phyloP scores from a whole-genome alignment of 495 filamentous ascomycete genomes.

The Aspergillus homomorphus region DNA sequence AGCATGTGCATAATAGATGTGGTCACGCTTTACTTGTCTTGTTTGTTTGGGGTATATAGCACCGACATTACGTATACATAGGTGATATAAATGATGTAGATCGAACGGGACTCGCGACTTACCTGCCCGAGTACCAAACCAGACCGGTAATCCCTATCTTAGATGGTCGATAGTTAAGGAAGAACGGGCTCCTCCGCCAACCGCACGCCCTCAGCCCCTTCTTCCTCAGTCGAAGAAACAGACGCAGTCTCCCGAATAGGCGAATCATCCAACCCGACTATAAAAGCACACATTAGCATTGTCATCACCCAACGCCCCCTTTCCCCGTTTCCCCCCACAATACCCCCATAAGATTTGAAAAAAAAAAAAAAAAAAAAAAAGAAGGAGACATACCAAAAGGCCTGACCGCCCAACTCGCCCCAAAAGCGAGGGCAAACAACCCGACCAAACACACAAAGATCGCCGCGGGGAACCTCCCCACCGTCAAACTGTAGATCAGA shows the following conservation, averaged over 20 bases:
- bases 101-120: no score
- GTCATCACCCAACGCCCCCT: constrained; percentile 69
- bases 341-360: constrained; percentile 58
- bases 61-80: no score
- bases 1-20: no score
- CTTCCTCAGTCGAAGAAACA: neutral
- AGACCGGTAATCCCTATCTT: no score
- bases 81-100: no score
- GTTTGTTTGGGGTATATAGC: no score
- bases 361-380: constrained; percentile 57
- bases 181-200: neutral
- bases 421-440: constrained; percentile 63
- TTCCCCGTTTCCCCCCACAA: constrained; percentile 63
- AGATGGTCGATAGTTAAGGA: neutral
- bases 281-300: neutral
- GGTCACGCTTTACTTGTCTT: no score
- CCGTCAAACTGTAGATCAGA: constrained; percentile 77
- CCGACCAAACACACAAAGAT: constrained; percentile 73
- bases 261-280: constrained; percentile 3
- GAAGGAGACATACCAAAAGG: constrained; percentile 62
- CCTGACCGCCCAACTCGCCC: constrained; percentile 64
- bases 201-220: neutral
- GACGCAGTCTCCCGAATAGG: neutral
- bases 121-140: no score
- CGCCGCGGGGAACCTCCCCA: constrained; percentile 70